Evolutionary conservation across 176 grass and related monocot species (phyloP), one percentile per base, ranked within the genome.

Genomic region (Saccharum spontaneum): DNA sequence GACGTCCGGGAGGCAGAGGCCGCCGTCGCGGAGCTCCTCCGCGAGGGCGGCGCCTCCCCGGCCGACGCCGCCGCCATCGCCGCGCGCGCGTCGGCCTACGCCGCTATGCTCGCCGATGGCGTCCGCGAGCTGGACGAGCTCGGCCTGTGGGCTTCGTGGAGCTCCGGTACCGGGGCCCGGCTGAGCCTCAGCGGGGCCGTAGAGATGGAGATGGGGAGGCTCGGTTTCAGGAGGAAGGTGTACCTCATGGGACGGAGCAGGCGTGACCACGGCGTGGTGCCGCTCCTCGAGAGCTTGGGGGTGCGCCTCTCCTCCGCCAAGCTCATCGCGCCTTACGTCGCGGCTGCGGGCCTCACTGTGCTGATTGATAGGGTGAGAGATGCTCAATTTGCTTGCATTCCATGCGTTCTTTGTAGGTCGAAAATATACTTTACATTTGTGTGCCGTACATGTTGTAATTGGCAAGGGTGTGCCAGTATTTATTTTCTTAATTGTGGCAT

Each of bases 191-290:
- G 54, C 22, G 54, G 15, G 73, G 69, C 37, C 75, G 31, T 81
- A 28, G 85, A 45, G 55, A 48, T 86, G 39, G 89, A 91, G 34
- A 63, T 95, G 67, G 76, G 61, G 14, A 68, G 73, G 28, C 79
- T 93, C n/a, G 88, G 86, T 46, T 98, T 98, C 73, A 73, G 80
- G 77, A 90, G 85, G 80, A 98, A 95, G 83, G 91, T 92, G 75
- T 95, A 95, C 86, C 85, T 87, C 87, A 98, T 98, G 96, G 91
- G 91, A 48, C 86, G 85, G 87, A 94, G 93, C 83, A 90, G 81
- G 74, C 91, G 91, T 40, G 93, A 95, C 76, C 41, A 73, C 10
- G 91, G 87, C 17, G 73, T 98, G 7, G 88, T 95, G 69, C 89
- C 93, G 55, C 90, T 93, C 69, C 48, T 98, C 3, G 95, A 95